Evolutionary conservation across 2,329 filamentous ascomycete species (phyloP), one percentile per base, ranked within the genome.

Genomic region (Fusarium sterilihyphosum): DNA sequence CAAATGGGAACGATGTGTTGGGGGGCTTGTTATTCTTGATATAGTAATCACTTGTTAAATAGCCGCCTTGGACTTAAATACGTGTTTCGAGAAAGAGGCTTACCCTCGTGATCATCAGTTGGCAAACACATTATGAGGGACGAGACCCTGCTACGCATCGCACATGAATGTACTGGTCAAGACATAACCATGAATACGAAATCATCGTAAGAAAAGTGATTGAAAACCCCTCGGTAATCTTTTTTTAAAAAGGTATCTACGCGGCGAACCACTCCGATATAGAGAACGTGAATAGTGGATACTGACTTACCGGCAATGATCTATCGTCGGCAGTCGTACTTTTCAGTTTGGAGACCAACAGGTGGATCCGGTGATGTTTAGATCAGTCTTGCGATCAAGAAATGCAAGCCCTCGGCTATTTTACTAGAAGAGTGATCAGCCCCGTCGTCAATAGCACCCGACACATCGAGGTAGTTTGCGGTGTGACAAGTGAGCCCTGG

Each of bases 401-500:
- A 59, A 65, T 47, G 66, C 53, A 70, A 47, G 31, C 35, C 9
- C 3, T 66, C 67, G 67, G 67, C 20, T 44, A 49, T 44, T 20
- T 54, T 59, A 50, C 67, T 29, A 18, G 37, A 54, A 44, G 11
- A 12, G 66, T 53, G 44, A 65, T 47, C 20, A 37, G 12, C 54
- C 38, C 67, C 71, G 52, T 44, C 59, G 43, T 53, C 46, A 57
- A 53, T 50, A 24, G 43, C 46, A 40, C 40, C 58, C n/a, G 49
- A 50, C 43, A 31, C 50, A 58, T 60, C 40, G 58, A 59, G 7
- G 65, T 41, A 69, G 72, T 75, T 74, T 74, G 76, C 72, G 70
- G 76, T 73, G 76, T 77, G 73, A 78, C 60, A 64, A 63, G 47
- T 59, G 35, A 62, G 49, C 49, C 40, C 69, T 57, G 70, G 73